Conservation (phyloP, 2,329 filamentous ascomycete species). For the Emmonsiellopsis sp. region DNA sequence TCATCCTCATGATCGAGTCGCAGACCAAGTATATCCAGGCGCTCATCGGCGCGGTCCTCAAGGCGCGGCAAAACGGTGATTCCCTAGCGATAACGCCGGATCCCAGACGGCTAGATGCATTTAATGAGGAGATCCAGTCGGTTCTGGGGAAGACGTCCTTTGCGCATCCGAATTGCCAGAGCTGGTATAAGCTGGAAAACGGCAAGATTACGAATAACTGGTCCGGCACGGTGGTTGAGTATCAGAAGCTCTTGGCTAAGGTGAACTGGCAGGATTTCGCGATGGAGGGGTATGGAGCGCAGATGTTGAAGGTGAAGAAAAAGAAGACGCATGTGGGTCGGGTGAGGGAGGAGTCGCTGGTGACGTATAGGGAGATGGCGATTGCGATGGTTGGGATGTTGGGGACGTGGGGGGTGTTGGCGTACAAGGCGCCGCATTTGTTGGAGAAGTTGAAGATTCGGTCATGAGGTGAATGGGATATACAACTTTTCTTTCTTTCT, state of each 20-base stretch:
- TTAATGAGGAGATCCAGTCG: conserved; percentile 39
- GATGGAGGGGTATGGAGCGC: conserved; percentile 12
- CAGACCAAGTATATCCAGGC: conserved; percentile 46
- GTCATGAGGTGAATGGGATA: neutral
- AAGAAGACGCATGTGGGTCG: conserved; percentile 14
- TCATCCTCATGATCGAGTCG: conserved; percentile 54
- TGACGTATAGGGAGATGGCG: conserved; percentile 16
- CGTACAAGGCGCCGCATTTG: neutral
- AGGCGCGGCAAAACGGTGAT: conserved; percentile 32
- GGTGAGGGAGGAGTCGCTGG: conserved; percentile 25
- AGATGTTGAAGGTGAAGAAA: conserved; percentile 8
- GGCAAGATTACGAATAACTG: conserved; percentile 51
- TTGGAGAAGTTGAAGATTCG: neutral
- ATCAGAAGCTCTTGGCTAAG: conserved; percentile 38
- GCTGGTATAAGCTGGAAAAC: conserved; percentile 48
- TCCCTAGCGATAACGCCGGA: conserved; percentile 39
- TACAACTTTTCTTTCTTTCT: neutral
- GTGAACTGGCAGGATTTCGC: conserved; percentile 20
- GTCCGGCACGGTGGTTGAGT: conserved; percentile 44
- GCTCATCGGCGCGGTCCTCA: conserved; percentile 40
- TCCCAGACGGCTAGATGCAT: conserved; percentile 27
- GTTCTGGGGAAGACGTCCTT: conserved; percentile 38
- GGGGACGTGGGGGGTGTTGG: neutral
- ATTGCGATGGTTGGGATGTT: neutral
- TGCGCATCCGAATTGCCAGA: conserved; percentile 44